Percentiles rank a stretch among this genome's conserved stretches.
phyloP scores from a whole-genome alignment of 2,329 filamentous ascomycete species.

The Juglanconis juglandina region DNA sequence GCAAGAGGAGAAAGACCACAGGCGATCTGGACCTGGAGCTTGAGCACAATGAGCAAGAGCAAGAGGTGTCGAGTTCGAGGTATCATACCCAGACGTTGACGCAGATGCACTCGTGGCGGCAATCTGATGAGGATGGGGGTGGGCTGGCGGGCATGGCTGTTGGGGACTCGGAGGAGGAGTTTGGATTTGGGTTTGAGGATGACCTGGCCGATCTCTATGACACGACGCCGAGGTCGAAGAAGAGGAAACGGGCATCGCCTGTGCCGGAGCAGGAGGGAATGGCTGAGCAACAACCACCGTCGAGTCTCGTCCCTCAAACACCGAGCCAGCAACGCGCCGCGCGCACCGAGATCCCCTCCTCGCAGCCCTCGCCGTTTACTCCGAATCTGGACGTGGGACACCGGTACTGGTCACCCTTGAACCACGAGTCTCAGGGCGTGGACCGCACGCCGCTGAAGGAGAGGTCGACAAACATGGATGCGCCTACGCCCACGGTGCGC shows the following conservation, averaged over 20 bases:
- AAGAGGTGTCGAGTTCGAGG: conserved; percentile 22
- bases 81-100: conserved; percentile 34
- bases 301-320: conserved; percentile 36
- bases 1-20: conserved; percentile 7
- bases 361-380: conserved; percentile 40
- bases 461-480: conserved; percentile 30
- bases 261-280: background rate
- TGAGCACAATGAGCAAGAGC: conserved; percentile 24
- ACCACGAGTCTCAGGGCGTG: background rate
- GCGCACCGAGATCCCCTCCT: conserved; percentile 41
- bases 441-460: conserved; percentile 37
- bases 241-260: conserved; percentile 4
- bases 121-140: conserved; percentile 9
- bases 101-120: conserved; percentile 26
- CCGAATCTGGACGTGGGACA: conserved; percentile 32
- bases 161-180: conserved; percentile 25
- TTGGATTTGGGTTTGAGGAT: conserved; percentile 10
- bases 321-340: conserved; percentile 20
- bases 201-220: background rate
- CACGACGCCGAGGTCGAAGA: background rate
- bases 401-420: conserved; percentile 33
- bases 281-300: background rate
- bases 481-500: conserved; percentile 19
- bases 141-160: conserved; percentile 19
- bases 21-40: background rate